Percentiles rank a stretch among this genome's conserved stretches.
These are phyloP conservation scores for Daldinia sp. DNA, from an alignment of 2,329 filamentous ascomycete species.

Conservation along the genomic window DNA sequence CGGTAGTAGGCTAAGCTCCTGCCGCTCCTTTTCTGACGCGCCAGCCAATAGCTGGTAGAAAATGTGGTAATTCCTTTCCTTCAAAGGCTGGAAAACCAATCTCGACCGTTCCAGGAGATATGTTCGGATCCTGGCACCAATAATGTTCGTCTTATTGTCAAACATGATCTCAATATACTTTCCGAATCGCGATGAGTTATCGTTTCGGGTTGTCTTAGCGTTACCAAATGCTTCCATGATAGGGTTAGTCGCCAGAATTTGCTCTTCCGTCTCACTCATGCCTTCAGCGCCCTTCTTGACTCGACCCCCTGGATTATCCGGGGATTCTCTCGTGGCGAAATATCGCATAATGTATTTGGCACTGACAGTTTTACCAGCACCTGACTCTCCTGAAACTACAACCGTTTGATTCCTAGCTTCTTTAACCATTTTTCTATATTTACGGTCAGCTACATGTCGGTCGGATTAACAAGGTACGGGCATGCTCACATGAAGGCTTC, in stretches of 20 bases:
- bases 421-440: conserved; percentile 87
- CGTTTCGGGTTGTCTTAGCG: conserved; percentile 98
- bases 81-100: conserved; percentile 95
- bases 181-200: conserved; percentile 98
- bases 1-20: conserved; percentile 79
- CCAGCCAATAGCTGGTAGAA: conserved; percentile 98
- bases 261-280: conserved; percentile 98
- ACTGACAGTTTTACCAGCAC: conserved; percentile 98
- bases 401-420: conserved; percentile 97
- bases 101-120: conserved; percentile 95
- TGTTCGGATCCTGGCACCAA: conserved; percentile 95
- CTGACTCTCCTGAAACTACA: conserved; percentile 98
- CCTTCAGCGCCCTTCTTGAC: conserved; percentile 76
- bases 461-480: background rate
- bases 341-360: conserved; percentile 99
- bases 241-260: conserved; percentile 96
- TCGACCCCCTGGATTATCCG: conserved; percentile 82
- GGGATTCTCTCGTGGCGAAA: conserved; percentile 95
- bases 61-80: conserved; percentile 98
- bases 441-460: conserved; percentile 48
- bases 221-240: conserved; percentile 99
- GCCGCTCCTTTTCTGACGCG: conserved; percentile 81
- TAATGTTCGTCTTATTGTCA: conserved; percentile 92
- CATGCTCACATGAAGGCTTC: conserved; percentile 89
- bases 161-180: conserved; percentile 99